A percentile compares a stretch with the other conserved stretches of the same genome.
phyloP scores from a whole-genome alignment of 2,329 filamentous ascomycete genomes.

The Aspergillus sp. region DNA sequence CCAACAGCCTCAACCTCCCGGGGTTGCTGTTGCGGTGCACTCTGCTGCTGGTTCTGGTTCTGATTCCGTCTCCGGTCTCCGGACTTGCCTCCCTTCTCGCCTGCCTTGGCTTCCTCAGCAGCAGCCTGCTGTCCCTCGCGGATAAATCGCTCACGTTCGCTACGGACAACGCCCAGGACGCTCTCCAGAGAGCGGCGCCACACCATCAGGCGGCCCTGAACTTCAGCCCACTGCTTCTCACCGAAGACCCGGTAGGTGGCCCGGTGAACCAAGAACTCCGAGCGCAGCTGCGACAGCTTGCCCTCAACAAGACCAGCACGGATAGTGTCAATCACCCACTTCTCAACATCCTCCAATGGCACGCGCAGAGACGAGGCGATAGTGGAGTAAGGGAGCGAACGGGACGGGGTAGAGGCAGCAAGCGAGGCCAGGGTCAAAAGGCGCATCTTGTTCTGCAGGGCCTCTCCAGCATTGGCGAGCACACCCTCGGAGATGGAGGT shows the following conservation, averaged over 20 bases:
- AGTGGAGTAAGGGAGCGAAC: constrained; percentile 80
- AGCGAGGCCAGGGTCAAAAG: constrained; percentile 88
- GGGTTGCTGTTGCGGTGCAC: constrained; percentile 20
- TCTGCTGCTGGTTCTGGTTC: constrained; percentile 20
- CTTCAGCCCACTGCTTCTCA: constrained; percentile 96
- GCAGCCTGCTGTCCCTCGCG: constrained; percentile 59
- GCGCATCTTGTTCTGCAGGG: constrained; percentile 90
- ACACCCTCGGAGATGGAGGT: constrained; percentile 72
- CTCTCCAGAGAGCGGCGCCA: constrained; percentile 79
- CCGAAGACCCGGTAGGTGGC: constrained; percentile 95
- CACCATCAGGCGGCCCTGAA: constrained; percentile 82
- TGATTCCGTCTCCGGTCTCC: constrained; percentile 30
- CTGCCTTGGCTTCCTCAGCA: constrained; percentile 23
- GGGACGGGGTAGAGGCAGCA: constrained; percentile 74
- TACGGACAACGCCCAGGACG: constrained; percentile 72
- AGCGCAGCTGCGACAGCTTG: constrained; percentile 87
- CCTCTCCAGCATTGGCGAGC: constrained; percentile 70
- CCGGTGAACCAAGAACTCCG: constrained; percentile 92
- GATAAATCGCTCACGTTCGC: constrained; percentile 75
- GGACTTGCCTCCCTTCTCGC: constrained; percentile 24
- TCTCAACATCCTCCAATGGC: constrained; percentile 78
- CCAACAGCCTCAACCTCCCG: constrained; percentile 34
- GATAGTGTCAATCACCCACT: constrained; percentile 99
- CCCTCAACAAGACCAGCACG: constrained; percentile 93
- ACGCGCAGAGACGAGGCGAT: constrained; percentile 85